A percentile compares a stretch with the other conserved stretches of the same genome.
phyloP scores from a whole-genome alignment of 2,329 filamentous ascomycete species.

The Nakataea oryzae region DNA sequence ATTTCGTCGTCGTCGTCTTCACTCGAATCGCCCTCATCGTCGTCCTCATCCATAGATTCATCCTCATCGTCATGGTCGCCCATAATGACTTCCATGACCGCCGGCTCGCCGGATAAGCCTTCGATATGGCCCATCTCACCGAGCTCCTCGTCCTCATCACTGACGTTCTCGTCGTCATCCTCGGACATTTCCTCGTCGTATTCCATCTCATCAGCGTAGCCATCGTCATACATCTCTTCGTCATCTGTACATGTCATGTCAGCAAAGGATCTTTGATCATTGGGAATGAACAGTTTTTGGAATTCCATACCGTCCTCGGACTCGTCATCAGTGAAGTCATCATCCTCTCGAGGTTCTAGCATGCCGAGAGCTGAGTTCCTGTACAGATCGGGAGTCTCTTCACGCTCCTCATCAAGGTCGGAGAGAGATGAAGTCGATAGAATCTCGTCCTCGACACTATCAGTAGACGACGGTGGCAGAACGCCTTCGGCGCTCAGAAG shows the following conservation, averaged over 20 bases:
- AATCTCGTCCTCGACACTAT: constrained; percentile 73
- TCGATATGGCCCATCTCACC: constrained; percentile 81
- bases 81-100: constrained; percentile 68
- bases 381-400: constrained; percentile 95
- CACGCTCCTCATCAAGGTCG: constrained; percentile 73
- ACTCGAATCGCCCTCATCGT: constrained; percentile 36
- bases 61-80: constrained; percentile 57
- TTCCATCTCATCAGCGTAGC: constrained; percentile 87
- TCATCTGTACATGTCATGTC: constrained; percentile 46
- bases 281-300: neutral
- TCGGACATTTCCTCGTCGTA: constrained; percentile 69
- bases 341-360: constrained; percentile 74
- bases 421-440: constrained; percentile 81
- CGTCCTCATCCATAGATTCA: constrained; percentile 49
- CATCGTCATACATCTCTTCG: constrained; percentile 88
- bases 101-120: constrained; percentile 52
- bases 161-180: constrained; percentile 78
- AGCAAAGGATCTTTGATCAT: constrained; percentile 10
- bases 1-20: constrained; percentile 31
- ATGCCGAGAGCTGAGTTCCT: constrained; percentile 93
- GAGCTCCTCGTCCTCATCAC: constrained; percentile 78
- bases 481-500: constrained; percentile 74
- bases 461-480: constrained; percentile 42
- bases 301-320: constrained; percentile 45
- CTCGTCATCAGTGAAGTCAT: constrained; percentile 64